phyloP scores from a whole-genome alignment of 768 basidiomycete species.

The Clathrus columnatus region DNA sequence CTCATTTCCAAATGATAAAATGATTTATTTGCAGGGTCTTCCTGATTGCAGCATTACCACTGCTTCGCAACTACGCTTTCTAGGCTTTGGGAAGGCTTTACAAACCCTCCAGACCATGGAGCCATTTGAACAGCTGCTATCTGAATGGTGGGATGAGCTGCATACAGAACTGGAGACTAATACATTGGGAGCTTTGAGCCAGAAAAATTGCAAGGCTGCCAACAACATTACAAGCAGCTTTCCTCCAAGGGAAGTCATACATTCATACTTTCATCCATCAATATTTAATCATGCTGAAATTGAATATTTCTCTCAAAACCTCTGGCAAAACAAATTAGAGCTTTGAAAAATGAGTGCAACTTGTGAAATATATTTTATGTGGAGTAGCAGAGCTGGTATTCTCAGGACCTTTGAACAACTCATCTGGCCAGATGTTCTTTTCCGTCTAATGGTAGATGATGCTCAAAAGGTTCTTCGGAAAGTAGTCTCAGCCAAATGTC shows the following conservation, averaged over 20 bases:
- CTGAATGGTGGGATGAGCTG: conserved; percentile 53
- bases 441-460: conserved; percentile 68
- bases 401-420: conserved; percentile 76
- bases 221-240: conserved; percentile 56
- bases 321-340: conserved; percentile 54
- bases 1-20: too few species aligned
- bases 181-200: conserved; percentile 49
- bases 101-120: conserved; percentile 34
- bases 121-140: conserved; percentile 48
- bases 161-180: conserved; percentile 61
- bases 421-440: conserved; percentile 66
- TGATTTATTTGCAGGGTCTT: conserved; percentile 35
- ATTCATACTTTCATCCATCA: conserved; percentile 69
- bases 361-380: conserved; percentile 86
- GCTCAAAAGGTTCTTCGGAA: too few species aligned
- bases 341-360: conserved; percentile 60
- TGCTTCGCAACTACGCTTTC: conserved; percentile 68
- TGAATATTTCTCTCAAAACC: not conserved
- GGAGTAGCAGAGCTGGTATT: conserved; percentile 78
- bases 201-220: conserved; percentile 57
- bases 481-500: too few species aligned
- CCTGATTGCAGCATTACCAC: conserved; percentile 61
- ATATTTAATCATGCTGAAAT: too few species aligned
- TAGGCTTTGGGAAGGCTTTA: conserved; percentile 67
- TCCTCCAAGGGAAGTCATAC: conserved; percentile 62